These are phyloP conservation scores for Filobasidium floriforme DNA, from an alignment of 768 basidiomycete genomes.

Conservation along the genomic window DNA sequence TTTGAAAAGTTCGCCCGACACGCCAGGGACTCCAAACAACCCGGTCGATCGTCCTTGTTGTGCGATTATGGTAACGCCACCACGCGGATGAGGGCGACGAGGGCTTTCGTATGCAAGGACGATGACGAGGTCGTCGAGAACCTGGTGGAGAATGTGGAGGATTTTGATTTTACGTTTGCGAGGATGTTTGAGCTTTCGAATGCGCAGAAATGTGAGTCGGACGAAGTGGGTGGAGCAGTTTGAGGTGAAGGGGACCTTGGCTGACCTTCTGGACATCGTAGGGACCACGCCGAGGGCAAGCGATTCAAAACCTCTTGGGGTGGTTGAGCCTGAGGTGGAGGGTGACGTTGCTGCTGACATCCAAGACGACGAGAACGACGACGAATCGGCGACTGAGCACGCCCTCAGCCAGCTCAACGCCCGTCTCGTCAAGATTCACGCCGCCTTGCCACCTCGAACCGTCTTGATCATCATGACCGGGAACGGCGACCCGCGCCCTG, in stretches of 20 bases:
- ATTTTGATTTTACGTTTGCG: constrained; percentile 76
- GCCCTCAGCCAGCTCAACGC: constrained; percentile 54
- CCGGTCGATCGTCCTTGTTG: constrained; percentile 56
- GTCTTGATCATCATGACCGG: constrained; percentile 81
- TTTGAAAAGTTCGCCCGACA: constrained; percentile 70
- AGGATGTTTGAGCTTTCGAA: constrained; percentile 77
- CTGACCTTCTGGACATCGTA: neutral
- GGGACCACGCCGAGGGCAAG: constrained; percentile 20
- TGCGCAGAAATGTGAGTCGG: constrained; percentile 61
- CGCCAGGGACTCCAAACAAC: constrained; percentile 15
- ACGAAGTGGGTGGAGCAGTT: neutral
- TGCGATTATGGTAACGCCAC: constrained; percentile 78
- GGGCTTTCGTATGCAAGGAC: constrained; percentile 61
- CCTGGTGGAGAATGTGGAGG: constrained; percentile 53
- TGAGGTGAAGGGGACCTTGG: neutral
- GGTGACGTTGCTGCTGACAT: neutral
- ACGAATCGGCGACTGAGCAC: constrained; percentile 23
- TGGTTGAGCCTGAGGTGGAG: constrained; percentile 2
- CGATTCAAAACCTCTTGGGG: constrained; percentile 17
- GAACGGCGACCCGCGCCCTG: constrained; percentile 74
- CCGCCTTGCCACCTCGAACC: constrained; percentile 65
- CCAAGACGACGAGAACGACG: neutral
- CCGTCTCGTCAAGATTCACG: constrained; percentile 59
- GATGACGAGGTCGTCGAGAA: constrained; percentile 72
- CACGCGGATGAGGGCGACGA: constrained; percentile 73